Base-by-base conservation (phyloP, 2,329 filamentous ascomycete genomes). In the Aspergillus eucalypticola region DNA sequence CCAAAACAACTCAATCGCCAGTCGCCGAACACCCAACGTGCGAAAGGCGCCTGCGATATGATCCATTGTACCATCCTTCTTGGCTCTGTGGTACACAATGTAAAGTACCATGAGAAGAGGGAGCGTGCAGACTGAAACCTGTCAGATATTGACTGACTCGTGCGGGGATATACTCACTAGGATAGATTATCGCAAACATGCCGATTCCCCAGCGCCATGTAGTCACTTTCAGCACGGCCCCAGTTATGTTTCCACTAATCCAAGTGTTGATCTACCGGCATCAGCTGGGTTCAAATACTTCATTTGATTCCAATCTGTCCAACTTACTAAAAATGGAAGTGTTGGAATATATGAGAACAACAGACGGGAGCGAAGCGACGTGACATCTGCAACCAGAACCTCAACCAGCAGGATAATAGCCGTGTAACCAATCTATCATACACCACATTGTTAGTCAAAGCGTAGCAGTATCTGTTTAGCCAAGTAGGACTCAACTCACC, bases 301-400 rank as follows among this genome's bases (percentile, higher is more conserved):
- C 8, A 2, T 25, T 1, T 7, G 2, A 15, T 13, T 27, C 15
- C 2, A 35, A 8, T 6, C 5, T 2, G 11, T 23, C 23, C 25
- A n/a, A 7, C 73, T 67, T 63, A 79, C 77, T 48, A 88, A 68
- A 66, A 86, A 87, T 0, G 86, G 86, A 3, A 82, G 69, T 0
- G 83, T 83, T 0, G 85, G 85, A n/a, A 89, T 76, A 67, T 87
- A 89, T 51, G 84, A 87, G 77, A 88, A 89, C 65, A 89, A 77
- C 8, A 89, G 77, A 68, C 87, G 85, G 10, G 84, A 80, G 13
- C 86, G 82, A 6, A 85, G 83, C 1, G 87, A 88, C 2, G 86
- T 88, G 25, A 86, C 80, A 65, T 90, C 87, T 48, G 82, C 86
- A 49, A 89, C 78, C 60, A 90, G 81, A 66, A 89, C 84, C 71